Evolutionary conservation across 2,329 filamentous ascomycete genomes (phyloP), one percentile per base, ranked within the genome.

Genomic region (Aspergillus melleus): DNA sequence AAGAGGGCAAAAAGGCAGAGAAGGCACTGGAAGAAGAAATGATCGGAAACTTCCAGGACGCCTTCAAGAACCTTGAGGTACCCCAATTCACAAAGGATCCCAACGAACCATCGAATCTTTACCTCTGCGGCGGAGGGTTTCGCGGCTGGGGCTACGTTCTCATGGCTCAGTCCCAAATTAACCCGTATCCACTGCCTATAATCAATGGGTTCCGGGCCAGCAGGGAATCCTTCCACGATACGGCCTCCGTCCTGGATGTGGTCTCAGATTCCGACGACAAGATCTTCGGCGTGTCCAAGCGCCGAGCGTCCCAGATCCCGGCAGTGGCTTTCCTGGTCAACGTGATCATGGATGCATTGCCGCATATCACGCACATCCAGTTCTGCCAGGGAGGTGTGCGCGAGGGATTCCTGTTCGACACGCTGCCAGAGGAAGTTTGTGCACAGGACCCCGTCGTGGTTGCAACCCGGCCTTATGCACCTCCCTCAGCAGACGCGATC

Each of bases 351-450:
- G 79, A 84, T 46, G 85, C 87, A 0, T 82, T 96, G 2, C 90
- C 90, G 4, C 82, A 82, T 49, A 88, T 96, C 65, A 85, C 86
- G 49, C 83, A 85, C 24, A 90, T 93, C 2, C 89, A 88, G 0
- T 97, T 96, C 76, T 96, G 92, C 71, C 89, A 91, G 67, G 91
- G 93, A 20, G 93, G 92, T 8, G 93, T 96, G 62, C 83, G 92
- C 46, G 92, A 96, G 75, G 93, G 93, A 0, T 88, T 88, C 49
- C 78, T 96, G 44, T 92, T 91, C 77, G 86, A 90, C 75, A 87
- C 83, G 61, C 82, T 96, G 11, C 81, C 86, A 0, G 66, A 74
- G 0, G 72, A 81, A 0, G 74, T 89, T 16, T 85, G 90, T 57
- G 84, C 86, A 53, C 82, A 85, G 64, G 82, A 89, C 66, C 91